These are phyloP conservation scores for Onygena corvina DNA, from an alignment of 2,329 filamentous ascomycete genomes.

Conservation along the genomic window DNA sequence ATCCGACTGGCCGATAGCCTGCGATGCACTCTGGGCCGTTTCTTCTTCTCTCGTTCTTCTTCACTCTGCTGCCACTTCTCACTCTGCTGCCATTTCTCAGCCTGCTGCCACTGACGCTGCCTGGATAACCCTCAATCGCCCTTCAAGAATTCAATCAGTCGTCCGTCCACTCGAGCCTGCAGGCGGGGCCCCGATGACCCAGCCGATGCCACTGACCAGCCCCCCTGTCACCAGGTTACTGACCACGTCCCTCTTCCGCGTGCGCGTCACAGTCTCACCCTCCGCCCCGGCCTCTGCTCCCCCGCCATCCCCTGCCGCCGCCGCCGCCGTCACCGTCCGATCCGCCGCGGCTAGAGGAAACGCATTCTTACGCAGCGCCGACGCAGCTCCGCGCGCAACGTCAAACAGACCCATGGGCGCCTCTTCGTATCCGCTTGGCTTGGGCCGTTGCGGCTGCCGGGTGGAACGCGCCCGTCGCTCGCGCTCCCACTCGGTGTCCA, in stretches of 20 bases:
- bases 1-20: too few relatives aligned
- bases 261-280: conserved; percentile 23
- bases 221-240: conserved; percentile 53
- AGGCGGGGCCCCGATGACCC: conserved; percentile 48
- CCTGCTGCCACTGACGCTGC: too few relatives aligned
- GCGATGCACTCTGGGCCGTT: too few relatives aligned
- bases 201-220: conserved; percentile 51
- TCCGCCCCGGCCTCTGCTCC: conserved; percentile 16
- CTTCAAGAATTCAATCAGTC: not conserved
- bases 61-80: too few relatives aligned
- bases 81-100: too few relatives aligned
- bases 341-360: conserved; percentile 29
- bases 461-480: conserved; percentile 24
- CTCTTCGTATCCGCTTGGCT: conserved; percentile 26
- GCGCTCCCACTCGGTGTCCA: conserved; percentile 33
- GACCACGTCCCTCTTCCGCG: conserved; percentile 44
- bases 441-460: conserved; percentile 12
- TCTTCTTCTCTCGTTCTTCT: too few relatives aligned
- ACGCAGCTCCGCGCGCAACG: conserved; percentile 39
- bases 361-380: conserved; percentile 38
- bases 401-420: conserved; percentile 43
- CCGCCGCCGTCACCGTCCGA: conserved; percentile 14
- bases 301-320: conserved; percentile 12
- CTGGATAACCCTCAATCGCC: conserved; percentile 1
- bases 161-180: conserved; percentile 13